Evolutionary conservation across 441 rosid genomes (phyloP), one percentile per base, ranked within the genome.

Genomic region (Pelargonium cotyledonis): DNA sequence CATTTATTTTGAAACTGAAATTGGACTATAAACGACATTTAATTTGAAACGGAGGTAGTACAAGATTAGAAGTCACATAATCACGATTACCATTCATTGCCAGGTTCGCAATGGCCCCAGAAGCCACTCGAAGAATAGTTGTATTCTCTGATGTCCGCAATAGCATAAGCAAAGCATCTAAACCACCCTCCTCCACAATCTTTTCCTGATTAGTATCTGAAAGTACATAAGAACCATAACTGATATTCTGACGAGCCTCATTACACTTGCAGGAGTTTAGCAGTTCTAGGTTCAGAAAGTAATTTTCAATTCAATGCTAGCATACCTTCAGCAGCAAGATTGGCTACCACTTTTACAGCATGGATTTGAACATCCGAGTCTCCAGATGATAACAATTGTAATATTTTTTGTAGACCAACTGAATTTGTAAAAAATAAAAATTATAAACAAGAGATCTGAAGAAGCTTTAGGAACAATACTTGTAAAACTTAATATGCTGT

Each of bases 141-240:
- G 94, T 97, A 81, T 96, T 96, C 77, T 88, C 86, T 16, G 95
- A 88, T 82, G 80, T 90, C 78, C 85, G 84, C 40, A 96, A 86
- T 75, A 96, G 93, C 81, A 75, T 80, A 70, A 96, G 75, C 78
- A 96, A 79, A 63, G 97, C 86, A 1, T 82, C 77, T 16, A 96
- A 91, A 73, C 99, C 99, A 55, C 99, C 99, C 67, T 97, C 98
- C 85, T 93, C 95, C 69, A 96, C 99, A 68, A 96, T 96, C 88
- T 93, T 95, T 78, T 86, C 84, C 78, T 93, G 98, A 84, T 96
- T 96, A 70, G 90, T 79, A 83, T 96, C 99, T 96, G 63, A 58
- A 58, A 58, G 87, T 74, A 64, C 16, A 65, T 10, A 2, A 70
- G 49, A n/a, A 14, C 15, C 21, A 7, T 61, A 16, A 46, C 15